Base-by-base conservation (phyloP, 129 eudicot species). In the Lactuca saligna region DNA sequence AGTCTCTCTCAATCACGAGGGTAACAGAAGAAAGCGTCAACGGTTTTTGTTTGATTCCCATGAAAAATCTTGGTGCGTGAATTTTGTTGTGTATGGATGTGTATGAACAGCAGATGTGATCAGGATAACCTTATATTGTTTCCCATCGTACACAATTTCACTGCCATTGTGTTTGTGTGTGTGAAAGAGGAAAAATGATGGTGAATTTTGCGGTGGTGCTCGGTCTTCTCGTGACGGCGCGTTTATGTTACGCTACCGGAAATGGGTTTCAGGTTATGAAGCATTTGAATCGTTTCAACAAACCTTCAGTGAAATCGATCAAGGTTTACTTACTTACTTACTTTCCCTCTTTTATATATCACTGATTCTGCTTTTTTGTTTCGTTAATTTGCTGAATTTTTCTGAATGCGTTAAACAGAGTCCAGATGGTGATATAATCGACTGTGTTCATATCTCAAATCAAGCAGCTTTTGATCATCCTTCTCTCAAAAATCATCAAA, bases 381-480 rank as follows among this genome's bases (percentile, higher is more conserved):
- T 14, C 39, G 12, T 35, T 39, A n/a, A 34, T 49, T 39, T 60
- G 6, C 68, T 41, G 31, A 54, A 50, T 67, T 33, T 20, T 33
- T 20, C 41, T 67, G 13, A 67, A 50, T 68, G 63, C 38, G 25
- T 35, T 61, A n/a, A 57, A 41, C 75, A 82, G 86, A 82, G 86
- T 42, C 86, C 91, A 53, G 97, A 90, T 69, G 97, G 97, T 14
- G 97, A 90, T 77, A 73, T 65, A 34, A 90, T 90, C 16, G 97
- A 90, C 46, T 90, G 97, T 68, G 85, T 90, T 20, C 89, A 77
- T 75, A 77, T 90, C 13, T 76, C 87, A 9, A 85, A 83, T 42
- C 97, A 90, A 73, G 80, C 97, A 44, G 97, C 97, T 67, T 90
- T 90, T 57, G 95, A 90, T 79, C 97, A 90, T 50, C 95, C 97